A percentile compares a stretch with the other conserved stretches of the same genome.
phyloP scores from a whole-genome alignment of 441 rosid genomes.

The Macaranga tanarius region DNA sequence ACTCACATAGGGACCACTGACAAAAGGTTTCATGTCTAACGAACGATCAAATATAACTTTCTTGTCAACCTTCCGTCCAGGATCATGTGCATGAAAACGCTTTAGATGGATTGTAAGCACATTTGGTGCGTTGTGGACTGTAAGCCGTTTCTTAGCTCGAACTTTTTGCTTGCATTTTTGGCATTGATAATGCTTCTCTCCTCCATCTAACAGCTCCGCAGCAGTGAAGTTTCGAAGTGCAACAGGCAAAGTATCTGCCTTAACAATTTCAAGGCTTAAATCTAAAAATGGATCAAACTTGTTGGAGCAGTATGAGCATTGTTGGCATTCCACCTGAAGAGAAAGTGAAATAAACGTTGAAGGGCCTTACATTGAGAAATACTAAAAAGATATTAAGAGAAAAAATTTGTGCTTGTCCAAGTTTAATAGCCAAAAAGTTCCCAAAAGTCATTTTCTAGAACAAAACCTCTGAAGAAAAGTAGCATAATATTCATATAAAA shows the following conservation, averaged over 20 bases:
- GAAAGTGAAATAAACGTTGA: constrained; percentile 9
- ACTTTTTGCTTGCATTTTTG: constrained; percentile 89
- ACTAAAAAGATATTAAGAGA: not conserved
- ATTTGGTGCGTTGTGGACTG: constrained; percentile 82
- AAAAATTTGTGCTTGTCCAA: not conserved
- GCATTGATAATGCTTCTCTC: constrained; percentile 86
- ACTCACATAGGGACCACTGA: constrained; percentile 83
- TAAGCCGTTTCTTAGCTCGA: constrained; percentile 76
- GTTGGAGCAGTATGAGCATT: constrained; percentile 79
- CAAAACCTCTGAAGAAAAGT: not conserved
- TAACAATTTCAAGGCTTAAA: constrained; percentile 83
- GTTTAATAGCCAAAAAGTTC: not conserved
- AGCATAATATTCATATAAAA: not conserved
- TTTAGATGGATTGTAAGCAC: constrained; percentile 85
- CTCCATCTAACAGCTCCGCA: constrained; percentile 80
- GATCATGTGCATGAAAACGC: constrained; percentile 75
- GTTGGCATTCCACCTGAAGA: constrained; percentile 82
- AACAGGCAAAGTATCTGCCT: constrained; percentile 69
- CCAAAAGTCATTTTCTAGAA: not conserved
- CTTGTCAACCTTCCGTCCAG: constrained; percentile 73
- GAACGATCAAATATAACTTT: constrained; percentile 63
- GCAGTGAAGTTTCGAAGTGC: constrained; percentile 79
- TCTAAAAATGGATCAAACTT: constrained; percentile 88
- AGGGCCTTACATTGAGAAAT: not conserved
- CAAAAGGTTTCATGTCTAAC: constrained; percentile 80